Percentiles rank a stretch among this genome's conserved stretches.
phyloP scores from a whole-genome alignment of 768 basidiomycete genomes.

The Tephrocybe rancida region DNA sequence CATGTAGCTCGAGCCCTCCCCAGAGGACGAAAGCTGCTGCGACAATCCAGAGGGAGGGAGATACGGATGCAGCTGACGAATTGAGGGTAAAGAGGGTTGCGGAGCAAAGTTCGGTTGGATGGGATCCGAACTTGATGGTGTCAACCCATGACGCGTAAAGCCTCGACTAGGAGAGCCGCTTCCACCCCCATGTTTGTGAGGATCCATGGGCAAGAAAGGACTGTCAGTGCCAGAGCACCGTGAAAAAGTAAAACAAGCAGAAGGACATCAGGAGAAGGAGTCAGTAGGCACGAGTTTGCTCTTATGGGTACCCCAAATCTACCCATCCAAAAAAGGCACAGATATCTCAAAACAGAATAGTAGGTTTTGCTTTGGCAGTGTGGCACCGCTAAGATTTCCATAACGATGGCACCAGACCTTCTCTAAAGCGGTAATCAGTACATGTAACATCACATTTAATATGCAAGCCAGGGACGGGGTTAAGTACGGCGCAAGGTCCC shows the following conservation, averaged over 20 bases:
- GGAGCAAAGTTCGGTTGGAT: conserved; percentile 22
- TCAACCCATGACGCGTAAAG: conserved; percentile 21
- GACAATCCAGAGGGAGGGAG: conserved; percentile 54
- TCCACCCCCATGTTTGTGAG: conserved; percentile 10
- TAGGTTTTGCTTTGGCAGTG: conserved; percentile 15
- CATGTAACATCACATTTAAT: conserved; percentile 20
- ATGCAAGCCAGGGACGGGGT: conserved; percentile 24
- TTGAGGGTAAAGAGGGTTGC: conserved; percentile 58
- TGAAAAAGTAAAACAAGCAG: conserved; percentile 4
- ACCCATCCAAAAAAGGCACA: conserved; percentile 34
- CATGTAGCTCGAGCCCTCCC: conserved; percentile 20
- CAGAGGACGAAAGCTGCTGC: conserved; percentile 21
- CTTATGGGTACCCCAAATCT: conserved; percentile 34
- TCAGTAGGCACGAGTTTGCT: conserved; percentile 22
- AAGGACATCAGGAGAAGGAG: conserved; percentile 16
- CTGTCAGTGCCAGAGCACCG: conserved; percentile 8
- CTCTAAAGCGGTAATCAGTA: conserved; percentile 31
- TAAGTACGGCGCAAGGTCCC: conserved; percentile 23
- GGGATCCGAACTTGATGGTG: conserved; percentile 23
- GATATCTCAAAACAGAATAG: conserved; percentile 37
- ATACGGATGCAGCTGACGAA: conserved; percentile 69
- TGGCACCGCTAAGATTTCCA: conserved; percentile 41
- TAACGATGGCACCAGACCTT: conserved; percentile 32
- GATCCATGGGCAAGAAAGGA: conserved; percentile 13
- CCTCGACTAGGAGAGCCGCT: conserved; percentile 21